These are phyloP conservation scores for Nymphaea thermarum DNA, from an alignment of 164 flowering plant species.

Conservation along the genomic window DNA sequence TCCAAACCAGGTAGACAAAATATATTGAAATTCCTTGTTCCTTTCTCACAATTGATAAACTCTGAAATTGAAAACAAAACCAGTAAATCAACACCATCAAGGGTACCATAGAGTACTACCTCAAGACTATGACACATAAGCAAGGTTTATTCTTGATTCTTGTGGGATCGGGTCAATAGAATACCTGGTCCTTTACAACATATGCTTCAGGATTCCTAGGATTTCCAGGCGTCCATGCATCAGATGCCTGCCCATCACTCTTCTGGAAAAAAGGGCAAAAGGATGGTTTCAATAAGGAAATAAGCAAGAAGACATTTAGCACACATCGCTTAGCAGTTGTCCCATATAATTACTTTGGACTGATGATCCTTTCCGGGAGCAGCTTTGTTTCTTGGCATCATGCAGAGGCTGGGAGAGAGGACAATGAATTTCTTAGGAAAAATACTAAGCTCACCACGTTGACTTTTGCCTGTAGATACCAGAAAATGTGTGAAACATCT, in stretches of 20 bases:
- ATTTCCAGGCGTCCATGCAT: slow-evolving; percentile 69
- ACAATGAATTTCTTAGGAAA: slow-evolving; percentile 62
- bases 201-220: slow-evolving; percentile 75
- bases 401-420: slow-evolving; percentile 83
- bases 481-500: background rate
- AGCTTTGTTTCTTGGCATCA: slow-evolving; percentile 83
- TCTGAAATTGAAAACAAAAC: background rate
- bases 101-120: background rate
- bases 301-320: background rate
- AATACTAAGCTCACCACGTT: slow-evolving; percentile 85
- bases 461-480: slow-evolving; percentile 54
- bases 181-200: slow-evolving; percentile 84
- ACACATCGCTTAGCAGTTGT: background rate
- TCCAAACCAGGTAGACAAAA: background rate
- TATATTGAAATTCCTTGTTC: background rate
- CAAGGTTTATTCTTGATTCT: too few species aligned
- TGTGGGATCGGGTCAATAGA: background rate
- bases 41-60: too few species aligned
- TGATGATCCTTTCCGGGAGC: slow-evolving; percentile 29
- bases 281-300: background rate
- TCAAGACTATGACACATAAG: background rate
- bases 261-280: slow-evolving; percentile 28
- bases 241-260: slow-evolving; percentile 17
- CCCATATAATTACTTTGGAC: slow-evolving; percentile 21
- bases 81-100: background rate